A percentile compares a stretch with the other conserved stretches of the same genome.
Evolutionary conservation across 2,329 filamentous ascomycete species (phyloP).

Genomic region (Xylariaceae sp.): DNA sequence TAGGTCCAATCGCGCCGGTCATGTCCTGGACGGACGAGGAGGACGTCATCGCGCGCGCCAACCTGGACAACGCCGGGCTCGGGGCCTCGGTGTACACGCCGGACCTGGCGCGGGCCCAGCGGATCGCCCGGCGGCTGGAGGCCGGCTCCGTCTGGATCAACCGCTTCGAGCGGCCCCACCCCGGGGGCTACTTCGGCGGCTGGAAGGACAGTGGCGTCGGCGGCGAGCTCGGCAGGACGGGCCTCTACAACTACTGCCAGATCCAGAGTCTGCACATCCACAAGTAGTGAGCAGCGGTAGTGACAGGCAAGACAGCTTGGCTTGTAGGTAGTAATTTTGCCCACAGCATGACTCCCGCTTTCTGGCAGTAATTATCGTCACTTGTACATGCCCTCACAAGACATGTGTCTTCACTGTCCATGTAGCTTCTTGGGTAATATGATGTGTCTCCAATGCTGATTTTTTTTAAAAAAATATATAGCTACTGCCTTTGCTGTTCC

Average conservation of each 20-base stretch:
- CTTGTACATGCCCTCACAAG: too few relatives aligned
- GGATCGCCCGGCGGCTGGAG: constrained; percentile 46
- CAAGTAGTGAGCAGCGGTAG: too few relatives aligned
- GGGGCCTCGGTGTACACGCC: constrained; percentile 60
- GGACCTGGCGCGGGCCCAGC: constrained; percentile 41
- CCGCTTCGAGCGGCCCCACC: constrained; percentile 24
- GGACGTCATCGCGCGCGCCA: constrained; percentile 55
- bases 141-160: constrained; percentile 57
- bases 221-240: constrained; percentile 27
- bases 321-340: too few relatives aligned
- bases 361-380: too few relatives aligned
- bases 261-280: constrained; percentile 25
- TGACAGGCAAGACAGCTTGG: too few relatives aligned
- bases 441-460: too few relatives aligned
- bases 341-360: too few relatives aligned
- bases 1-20: constrained; percentile 55
- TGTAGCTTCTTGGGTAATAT: too few relatives aligned
- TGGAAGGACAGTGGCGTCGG: constrained; percentile 27
- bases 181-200: constrained; percentile 23
- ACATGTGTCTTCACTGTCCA: too few relatives aligned
- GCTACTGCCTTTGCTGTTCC: too few relatives aligned
- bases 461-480: too few relatives aligned
- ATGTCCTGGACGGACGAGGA: constrained; percentile 54
- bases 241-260: constrained; percentile 26
- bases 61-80: constrained; percentile 85